Conservation (phyloP, 495 filamentous ascomycete genomes). For the Xylaria longipes region DNA sequence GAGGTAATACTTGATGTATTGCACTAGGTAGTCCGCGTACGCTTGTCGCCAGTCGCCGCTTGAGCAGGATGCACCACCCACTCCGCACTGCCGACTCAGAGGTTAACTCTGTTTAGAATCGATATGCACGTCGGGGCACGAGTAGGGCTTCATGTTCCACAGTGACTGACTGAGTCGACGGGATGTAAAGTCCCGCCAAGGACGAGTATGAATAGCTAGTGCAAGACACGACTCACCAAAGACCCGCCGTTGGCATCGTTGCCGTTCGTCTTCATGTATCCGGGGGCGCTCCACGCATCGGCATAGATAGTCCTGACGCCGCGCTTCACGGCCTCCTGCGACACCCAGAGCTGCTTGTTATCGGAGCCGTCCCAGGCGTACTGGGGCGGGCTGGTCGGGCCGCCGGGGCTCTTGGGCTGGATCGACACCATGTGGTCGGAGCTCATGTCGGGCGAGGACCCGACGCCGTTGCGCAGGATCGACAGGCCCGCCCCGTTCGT, state of each 20-base stretch:
- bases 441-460: slow-evolving; percentile 49
- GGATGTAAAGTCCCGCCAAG: not conserved
- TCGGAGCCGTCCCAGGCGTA: slow-evolving; percentile 56
- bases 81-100: slow-evolving; percentile 51
- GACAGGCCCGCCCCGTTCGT: slow-evolving; percentile 56
- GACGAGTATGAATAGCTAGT: not conserved
- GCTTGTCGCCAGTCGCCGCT: slow-evolving; percentile 63
- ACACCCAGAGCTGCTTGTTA: slow-evolving; percentile 57
- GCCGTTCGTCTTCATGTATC: slow-evolving; percentile 65
- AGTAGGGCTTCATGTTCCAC: not conserved
- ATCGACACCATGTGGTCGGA: slow-evolving; percentile 52
- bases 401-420: slow-evolving; percentile 49
- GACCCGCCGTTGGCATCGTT: slow-evolving; percentile 57
- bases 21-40: slow-evolving; percentile 61
- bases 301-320: slow-evolving; percentile 60
- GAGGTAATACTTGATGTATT: slow-evolving; percentile 57
- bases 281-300: slow-evolving; percentile 62
- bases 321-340: slow-evolving; percentile 52
- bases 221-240: slow-evolving; percentile 3
- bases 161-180: not conserved
- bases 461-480: slow-evolving; percentile 63
- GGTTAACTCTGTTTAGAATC: not conserved
- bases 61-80: slow-evolving; percentile 51
- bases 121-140: not conserved
- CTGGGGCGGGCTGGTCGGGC: slow-evolving; percentile 38